A percentile compares a stretch with the other conserved stretches of the same genome.
phyloP scores from a whole-genome alignment of 1,284 basidiomycete species.

The Apiotrichum laibachii region DNA sequence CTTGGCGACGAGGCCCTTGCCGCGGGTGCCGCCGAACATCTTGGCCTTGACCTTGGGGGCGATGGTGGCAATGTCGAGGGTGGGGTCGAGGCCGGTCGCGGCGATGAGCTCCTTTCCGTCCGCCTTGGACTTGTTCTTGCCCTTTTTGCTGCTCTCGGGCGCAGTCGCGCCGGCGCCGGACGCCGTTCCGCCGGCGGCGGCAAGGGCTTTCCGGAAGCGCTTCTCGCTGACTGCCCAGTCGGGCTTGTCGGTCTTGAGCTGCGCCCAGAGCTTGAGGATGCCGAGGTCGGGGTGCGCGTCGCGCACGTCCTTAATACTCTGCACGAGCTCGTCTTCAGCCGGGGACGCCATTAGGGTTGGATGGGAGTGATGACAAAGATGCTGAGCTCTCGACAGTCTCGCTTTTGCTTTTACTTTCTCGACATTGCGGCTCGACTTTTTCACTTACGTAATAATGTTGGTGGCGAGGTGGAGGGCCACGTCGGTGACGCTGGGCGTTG shows the following conservation, averaged over 20 bases:
- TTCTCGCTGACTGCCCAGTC: slow-evolving; percentile 78
- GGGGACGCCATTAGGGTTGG: slow-evolving; percentile 3
- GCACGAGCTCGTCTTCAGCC: slow-evolving; percentile 55
- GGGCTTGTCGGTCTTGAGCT: slow-evolving; percentile 61
- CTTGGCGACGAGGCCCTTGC: slow-evolving; percentile 76
- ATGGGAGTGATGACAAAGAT: not conserved
- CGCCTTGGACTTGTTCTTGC: slow-evolving; percentile 22
- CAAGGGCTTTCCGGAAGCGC: slow-evolving; percentile 64
- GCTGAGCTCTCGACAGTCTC: not conserved
- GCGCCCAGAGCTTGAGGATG: slow-evolving; percentile 65
- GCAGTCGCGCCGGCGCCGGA: slow-evolving; percentile 19
- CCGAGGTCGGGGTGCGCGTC: slow-evolving; percentile 64
- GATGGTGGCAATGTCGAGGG: slow-evolving; percentile 62
- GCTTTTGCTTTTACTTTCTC: not conserved
- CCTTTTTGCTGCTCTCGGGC: slow-evolving; percentile 18
- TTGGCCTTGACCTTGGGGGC: slow-evolving; percentile 65
- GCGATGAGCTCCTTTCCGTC: slow-evolving; percentile 54
- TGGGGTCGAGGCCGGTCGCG: slow-evolving; percentile 64
- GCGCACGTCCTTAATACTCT: slow-evolving; percentile 53
- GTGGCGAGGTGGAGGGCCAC: slow-evolving; percentile 6
- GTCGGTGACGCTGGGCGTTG: not conserved
- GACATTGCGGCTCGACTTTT: not conserved
- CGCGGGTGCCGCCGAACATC: slow-evolving; percentile 68
- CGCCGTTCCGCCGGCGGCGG: slow-evolving; percentile 9
- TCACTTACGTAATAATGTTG: not conserved